Evolutionary conservation across 2,329 filamentous ascomycete genomes (phyloP).

Genomic region (Venturia nashicola): DNA sequence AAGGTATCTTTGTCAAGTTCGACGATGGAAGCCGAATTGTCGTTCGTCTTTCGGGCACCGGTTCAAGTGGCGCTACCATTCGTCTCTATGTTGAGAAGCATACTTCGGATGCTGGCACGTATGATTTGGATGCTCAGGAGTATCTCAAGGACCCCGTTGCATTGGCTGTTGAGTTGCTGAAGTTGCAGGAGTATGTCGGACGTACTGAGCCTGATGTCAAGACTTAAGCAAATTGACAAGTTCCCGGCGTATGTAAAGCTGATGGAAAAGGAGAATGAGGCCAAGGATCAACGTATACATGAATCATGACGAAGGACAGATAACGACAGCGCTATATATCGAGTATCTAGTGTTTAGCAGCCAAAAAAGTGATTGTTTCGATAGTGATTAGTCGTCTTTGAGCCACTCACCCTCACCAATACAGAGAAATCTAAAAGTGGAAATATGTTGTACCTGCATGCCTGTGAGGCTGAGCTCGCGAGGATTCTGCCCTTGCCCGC

Average conservation of each 20-base stretch:
- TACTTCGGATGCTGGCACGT: slow-evolving; percentile 67
- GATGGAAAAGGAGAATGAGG: neutral
- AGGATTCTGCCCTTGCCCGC: neutral
- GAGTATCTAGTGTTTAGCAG: neutral
- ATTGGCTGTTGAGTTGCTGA: slow-evolving; percentile 72
- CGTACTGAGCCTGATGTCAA: slow-evolving; percentile 29
- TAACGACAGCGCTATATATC: neutral
- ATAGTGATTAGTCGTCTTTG: no score
- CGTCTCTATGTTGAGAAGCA: slow-evolving; percentile 96
- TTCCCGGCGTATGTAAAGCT: no score
- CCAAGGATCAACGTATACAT: neutral
- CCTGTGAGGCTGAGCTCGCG: neutral
- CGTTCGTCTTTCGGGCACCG: slow-evolving; percentile 87
- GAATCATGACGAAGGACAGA: neutral
- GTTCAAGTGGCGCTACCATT: slow-evolving; percentile 90
- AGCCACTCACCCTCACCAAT: neutral
- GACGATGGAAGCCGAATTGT: slow-evolving; percentile 91
- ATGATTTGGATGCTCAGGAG: slow-evolving; percentile 74
- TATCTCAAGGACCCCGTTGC: slow-evolving; percentile 86
- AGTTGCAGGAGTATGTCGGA: slow-evolving; percentile 88
- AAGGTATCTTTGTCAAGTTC: slow-evolving; percentile 90
- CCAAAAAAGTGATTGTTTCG: neutral
- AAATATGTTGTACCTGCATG: neutral
- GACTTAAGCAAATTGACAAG: neutral
- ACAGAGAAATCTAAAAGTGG: no score